phyloP scores from a whole-genome alignment of 1,284 basidiomycete genomes.

The Ceratobasidium sp. region DNA sequence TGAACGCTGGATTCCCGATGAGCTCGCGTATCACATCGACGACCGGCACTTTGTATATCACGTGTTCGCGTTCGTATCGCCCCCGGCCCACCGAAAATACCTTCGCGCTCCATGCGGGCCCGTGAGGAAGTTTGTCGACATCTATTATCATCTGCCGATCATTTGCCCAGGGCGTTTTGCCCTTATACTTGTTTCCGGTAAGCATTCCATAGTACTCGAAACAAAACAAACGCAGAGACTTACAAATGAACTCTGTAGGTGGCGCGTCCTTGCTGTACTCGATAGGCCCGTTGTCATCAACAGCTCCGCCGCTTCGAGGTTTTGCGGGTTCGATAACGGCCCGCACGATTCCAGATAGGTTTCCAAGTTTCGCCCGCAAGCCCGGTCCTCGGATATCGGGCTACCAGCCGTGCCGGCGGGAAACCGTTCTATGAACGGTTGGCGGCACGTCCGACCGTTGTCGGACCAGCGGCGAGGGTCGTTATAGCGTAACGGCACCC shows the following conservation, averaged over 20 bases:
- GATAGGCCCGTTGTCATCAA: slow-evolving; percentile 33
- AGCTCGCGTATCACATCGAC: slow-evolving; percentile 15
- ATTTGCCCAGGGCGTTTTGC: neutral
- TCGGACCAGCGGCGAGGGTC: slow-evolving; percentile 3
- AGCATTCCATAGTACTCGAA: neutral
- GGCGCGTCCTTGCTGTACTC: neutral
- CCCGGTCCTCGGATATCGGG: neutral
- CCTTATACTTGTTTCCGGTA: slow-evolving; percentile 1
- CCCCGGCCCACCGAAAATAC: neutral
- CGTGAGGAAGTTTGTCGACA: slow-evolving; percentile 9
- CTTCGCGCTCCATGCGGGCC: neutral
- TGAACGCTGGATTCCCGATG: slow-evolving; percentile 13
- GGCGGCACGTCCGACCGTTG: neutral
- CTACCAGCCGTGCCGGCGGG: slow-evolving; percentile 20
- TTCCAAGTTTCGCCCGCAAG: neutral
- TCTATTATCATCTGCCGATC: neutral
- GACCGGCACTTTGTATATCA: neutral
- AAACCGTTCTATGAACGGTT: slow-evolving; percentile 6
- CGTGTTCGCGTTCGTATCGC: neutral
- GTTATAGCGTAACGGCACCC: slow-evolving; percentile 8
- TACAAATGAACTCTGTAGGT: slow-evolving; percentile 24
- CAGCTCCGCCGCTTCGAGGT: slow-evolving; percentile 26
- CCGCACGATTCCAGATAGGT: slow-evolving; percentile 13
- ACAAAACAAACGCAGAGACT: neutral
- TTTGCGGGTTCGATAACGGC: neutral